Evolutionary conservation across 192 early-diverging fungal genomes (phyloP), one percentile per base, ranked within the genome.

Genomic region (Spinellus fusiger): DNA sequence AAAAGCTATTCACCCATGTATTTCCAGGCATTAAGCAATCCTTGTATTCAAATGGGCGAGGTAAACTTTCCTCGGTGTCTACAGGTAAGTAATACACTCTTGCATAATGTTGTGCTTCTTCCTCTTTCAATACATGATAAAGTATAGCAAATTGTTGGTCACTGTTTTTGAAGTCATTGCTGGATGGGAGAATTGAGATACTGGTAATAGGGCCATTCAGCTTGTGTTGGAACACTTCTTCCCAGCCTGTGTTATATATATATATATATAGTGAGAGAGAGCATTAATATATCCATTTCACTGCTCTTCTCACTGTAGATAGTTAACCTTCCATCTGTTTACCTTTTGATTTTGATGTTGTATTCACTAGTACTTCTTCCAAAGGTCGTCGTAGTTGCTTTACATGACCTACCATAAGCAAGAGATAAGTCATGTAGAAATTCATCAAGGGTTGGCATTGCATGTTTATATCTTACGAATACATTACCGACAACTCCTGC

Each of bases 21-120:
- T 38, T 56, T 0, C 72, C 72, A 0, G 66, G 62, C 23, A 74
- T 37, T n/a, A 55, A n/a, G 16, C 65, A 25, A 37, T 74, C 72
- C 18, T 69, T 67, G 59, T 65, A 69, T 22, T 57, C 38, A 10
- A 66, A 40, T n/a, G n/a, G n/a, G 18, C 12, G 7, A 32, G 26
- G 27, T 16, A 47, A 47, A 29, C 48, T 18, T 49, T 26, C 22
- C 8, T n/a, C 5, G 12, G 33, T 47, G 18, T 48, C 16, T 1
- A 38, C 37, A 1, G 47, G 53, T 6, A 44, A 8, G 53, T 62
- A 72, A 54, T 66, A 72, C 4, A 72, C 55, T 1, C 70, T 40
- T 9, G 35, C 46, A 48, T 44, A 61, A 25, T 71, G 53, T 32
- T 71, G 27, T 16, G 64, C 27, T 22, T 49, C 9, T 12, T 72